phyloP scores from a whole-genome alignment of 768 basidiomycete species.

The Amanita rimosa region DNA sequence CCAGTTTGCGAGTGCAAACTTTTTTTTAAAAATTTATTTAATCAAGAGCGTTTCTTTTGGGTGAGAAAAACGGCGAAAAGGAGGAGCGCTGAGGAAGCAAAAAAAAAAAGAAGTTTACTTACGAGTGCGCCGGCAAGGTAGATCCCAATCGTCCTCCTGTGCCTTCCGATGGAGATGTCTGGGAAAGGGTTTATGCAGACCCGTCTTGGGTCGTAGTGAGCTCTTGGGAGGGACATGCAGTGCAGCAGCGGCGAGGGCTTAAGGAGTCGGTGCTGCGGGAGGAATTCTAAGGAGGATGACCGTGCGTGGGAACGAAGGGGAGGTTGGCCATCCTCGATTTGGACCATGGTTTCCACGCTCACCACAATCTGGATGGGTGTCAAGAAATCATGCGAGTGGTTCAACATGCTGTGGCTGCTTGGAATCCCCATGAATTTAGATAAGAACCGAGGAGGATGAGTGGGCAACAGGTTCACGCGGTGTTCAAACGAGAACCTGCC shows the following conservation, averaged over 20 bases:
- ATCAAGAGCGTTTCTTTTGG: too few relatives aligned
- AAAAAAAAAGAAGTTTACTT: conserved; percentile 19
- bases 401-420: not conserved
- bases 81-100: too few relatives aligned
- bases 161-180: conserved; percentile 58
- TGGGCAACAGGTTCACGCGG: not conserved
- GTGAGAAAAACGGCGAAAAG: too few relatives aligned
- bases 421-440: not conserved
- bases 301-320: conserved; percentile 17
- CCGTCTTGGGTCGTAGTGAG: conserved; percentile 76
- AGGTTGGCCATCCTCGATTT: conserved; percentile 11
- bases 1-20: conserved; percentile 94
- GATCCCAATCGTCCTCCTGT: conserved; percentile 76
- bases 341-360: conserved; percentile 17
- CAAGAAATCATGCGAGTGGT: not conserved
- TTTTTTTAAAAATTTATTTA: too few relatives aligned
- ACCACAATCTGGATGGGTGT: conserved; percentile 12
- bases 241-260: not conserved
- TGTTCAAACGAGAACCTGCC: too few relatives aligned
- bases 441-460: too few relatives aligned
- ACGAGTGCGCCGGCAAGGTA: conserved; percentile 91
- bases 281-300: not conserved
- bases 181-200: conserved; percentile 87
- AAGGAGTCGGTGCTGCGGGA: not conserved
- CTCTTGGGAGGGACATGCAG: conserved; percentile 52